Base-by-base conservation (phyloP, 1,284 basidiomycete genomes). In the Trametes hirsuta region DNA sequence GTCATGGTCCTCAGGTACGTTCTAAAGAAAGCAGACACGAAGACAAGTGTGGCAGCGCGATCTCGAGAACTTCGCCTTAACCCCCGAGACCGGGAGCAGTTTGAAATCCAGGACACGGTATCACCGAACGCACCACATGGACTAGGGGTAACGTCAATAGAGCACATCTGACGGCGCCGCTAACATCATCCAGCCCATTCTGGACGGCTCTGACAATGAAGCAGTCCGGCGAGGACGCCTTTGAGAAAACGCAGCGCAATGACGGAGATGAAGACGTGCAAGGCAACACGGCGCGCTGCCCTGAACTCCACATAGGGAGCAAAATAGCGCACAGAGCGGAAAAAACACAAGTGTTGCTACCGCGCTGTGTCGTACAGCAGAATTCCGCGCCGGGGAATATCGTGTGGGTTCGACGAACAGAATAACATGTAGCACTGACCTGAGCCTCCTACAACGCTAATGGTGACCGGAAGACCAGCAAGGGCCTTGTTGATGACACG, bases 391-490 rank as follows among this genome's bases (percentile, higher is more conserved):
- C 18, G 37, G 34, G 42, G 42, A 41, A 61, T 8, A 8, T 8
- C 30, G 30, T 8, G 8, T 30, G 30, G 8, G 8, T 30, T 30
- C 4, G 8, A 8, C 8, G 30, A 5, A 8, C 30, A 15, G 37
- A 11, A 39, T 4, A n/a, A 22, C 3, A 57, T 25, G 66, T 45
- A 44, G 36, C 4, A 11, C 90, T 71, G 69, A 94, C 93, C 82
- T 64, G 93, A 95, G 58, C 95, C 94, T 49, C 95, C 95, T 30
- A 98, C 73, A 39, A 98, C 84, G 68, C 91, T 94, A 67, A 98
- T 93, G 10, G 95, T 97, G 24, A 97, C 85, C 4, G 95, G 94
- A 63, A 88, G 81, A 8, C 95, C 96, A 3, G 87, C 80, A 71
- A 98, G 79, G 0, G 94, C 95, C 72, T 91, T 89, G 71, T 90